Conservation (phyloP, 495 filamentous ascomycete genomes). For the Pyrenula massariospora region DNA sequence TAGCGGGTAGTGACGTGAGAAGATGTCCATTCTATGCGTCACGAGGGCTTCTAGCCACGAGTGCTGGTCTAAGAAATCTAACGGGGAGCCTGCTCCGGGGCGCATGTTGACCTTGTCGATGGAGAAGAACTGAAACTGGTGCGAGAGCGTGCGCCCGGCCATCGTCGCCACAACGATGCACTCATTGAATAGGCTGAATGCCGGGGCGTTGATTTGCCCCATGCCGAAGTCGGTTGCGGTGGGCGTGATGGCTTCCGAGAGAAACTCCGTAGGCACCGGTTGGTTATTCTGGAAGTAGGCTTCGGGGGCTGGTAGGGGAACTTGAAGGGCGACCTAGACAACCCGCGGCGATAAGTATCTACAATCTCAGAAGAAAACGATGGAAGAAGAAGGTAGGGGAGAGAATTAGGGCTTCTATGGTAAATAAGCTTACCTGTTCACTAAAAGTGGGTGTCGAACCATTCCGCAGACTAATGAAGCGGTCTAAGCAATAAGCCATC, state of each 20-base stretch:
- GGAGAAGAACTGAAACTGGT: conserved; percentile 24
- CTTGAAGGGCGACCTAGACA: too few species aligned
- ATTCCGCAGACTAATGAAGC: conserved; percentile 35
- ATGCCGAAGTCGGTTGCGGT: too few species aligned
- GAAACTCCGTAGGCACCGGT: conserved; percentile 24
- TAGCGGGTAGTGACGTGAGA: conserved; percentile 18
- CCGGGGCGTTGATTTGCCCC: too few species aligned
- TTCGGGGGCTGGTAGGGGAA: conserved; percentile 35
- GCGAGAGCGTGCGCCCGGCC: conserved; percentile 31
- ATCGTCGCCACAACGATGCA: conserved; percentile 34
- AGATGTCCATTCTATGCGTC: conserved; percentile 19
- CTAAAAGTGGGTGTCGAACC: conserved; percentile 34
- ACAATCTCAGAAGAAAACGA: too few species aligned
- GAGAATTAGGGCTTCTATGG: conserved; percentile 1
- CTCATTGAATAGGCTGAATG: conserved; percentile 31
- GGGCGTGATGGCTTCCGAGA: conserved; percentile 33
- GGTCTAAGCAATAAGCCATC: conserved; percentile 43
- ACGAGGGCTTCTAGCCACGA: conserved; percentile 36
- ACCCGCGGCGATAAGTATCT: too few species aligned
- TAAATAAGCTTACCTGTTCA: conserved; percentile 30
- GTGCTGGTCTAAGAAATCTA: too few species aligned
- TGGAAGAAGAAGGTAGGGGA: too few species aligned
- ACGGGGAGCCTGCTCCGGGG: background rate
- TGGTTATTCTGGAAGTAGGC: conserved; percentile 35
- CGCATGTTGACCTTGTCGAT: conserved; percentile 14